These are phyloP conservation scores for Penicillium glabrum DNA, from an alignment of 2,329 filamentous ascomycete species.

Conservation along the genomic window DNA sequence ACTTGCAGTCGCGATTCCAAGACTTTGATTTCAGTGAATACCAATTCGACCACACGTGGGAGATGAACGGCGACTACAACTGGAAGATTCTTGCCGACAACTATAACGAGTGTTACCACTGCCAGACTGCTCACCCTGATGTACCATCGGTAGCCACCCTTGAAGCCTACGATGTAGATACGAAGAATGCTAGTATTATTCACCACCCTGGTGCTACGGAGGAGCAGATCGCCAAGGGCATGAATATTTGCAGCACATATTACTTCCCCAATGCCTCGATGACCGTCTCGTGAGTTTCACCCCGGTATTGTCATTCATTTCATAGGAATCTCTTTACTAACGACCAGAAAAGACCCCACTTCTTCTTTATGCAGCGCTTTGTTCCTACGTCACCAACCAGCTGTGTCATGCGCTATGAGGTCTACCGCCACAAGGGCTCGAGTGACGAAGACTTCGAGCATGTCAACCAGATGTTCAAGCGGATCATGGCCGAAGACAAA, in stretches of 20 bases:
- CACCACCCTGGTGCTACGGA: slow-evolving; percentile 46
- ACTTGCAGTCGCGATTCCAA: slow-evolving; percentile 12
- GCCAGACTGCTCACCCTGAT: slow-evolving; percentile 21
- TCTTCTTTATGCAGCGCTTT: slow-evolving; percentile 65
- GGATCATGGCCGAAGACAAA: slow-evolving; percentile 65
- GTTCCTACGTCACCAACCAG: slow-evolving; percentile 54
- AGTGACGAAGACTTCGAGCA: slow-evolving; percentile 58
- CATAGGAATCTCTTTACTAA: background rate
- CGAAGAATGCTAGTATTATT: slow-evolving; percentile 48
- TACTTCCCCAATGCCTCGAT: slow-evolving; percentile 37
- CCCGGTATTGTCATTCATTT: background rate
- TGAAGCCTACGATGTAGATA: slow-evolving; percentile 42
- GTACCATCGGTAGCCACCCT: slow-evolving; percentile 50
- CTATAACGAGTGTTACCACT: slow-evolving; percentile 57
- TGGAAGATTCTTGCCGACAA: slow-evolving; percentile 24
- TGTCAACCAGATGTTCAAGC: slow-evolving; percentile 61
- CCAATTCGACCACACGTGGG: slow-evolving; percentile 19
- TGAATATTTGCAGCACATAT: slow-evolving; percentile 38
- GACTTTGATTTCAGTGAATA: slow-evolving; percentile 18
- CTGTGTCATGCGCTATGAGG: slow-evolving; percentile 61
- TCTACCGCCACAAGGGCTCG: slow-evolving; percentile 62
- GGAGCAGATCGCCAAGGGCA: slow-evolving; percentile 49
- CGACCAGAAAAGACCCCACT: slow-evolving; percentile 43
- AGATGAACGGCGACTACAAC: slow-evolving; percentile 18
- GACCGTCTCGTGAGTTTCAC: slow-evolving; percentile 29